Percentiles rank a stretch among this genome's conserved stretches.
phyloP scores from a whole-genome alignment of 73 alveolate genomes.

The Paramecium tetraurelia region DNA sequence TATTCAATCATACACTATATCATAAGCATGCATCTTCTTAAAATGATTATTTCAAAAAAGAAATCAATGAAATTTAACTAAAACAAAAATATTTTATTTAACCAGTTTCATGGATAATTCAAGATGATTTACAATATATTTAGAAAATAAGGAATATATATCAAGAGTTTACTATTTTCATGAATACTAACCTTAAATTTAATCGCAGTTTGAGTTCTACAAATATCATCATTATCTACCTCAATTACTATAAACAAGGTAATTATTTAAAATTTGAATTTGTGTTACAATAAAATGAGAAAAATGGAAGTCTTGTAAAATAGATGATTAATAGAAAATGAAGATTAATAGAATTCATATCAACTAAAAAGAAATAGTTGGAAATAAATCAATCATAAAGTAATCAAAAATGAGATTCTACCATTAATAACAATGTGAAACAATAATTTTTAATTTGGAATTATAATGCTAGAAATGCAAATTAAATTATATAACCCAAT shows the following conservation, averaged over 20 bases:
- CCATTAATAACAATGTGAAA: background rate
- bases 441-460: background rate
- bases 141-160: conserved; percentile 19
- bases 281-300: conserved; percentile 31
- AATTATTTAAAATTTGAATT: conserved; percentile 2
- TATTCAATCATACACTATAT: conserved; percentile 10
- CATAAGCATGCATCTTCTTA: conserved; percentile 55
- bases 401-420: background rate
- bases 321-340: conserved; percentile 7
- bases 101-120: background rate
- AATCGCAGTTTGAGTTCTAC: conserved; percentile 23
- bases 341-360: conserved; percentile 37
- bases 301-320: conserved; percentile 35
- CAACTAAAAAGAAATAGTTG: conserved; percentile 53
- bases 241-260: background rate
- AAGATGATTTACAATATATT: background rate
- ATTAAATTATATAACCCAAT: background rate
- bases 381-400: conserved; percentile 11
- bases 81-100: background rate
- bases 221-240: background rate
- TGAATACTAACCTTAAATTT: conserved; percentile 16
- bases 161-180: background rate
- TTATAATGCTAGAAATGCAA: background rate
- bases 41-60: conserved; percentile 53
- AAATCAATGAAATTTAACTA: conserved; percentile 46